phyloP scores from a whole-genome alignment of 2,329 filamentous ascomycete species.

The Nemania sp. region DNA sequence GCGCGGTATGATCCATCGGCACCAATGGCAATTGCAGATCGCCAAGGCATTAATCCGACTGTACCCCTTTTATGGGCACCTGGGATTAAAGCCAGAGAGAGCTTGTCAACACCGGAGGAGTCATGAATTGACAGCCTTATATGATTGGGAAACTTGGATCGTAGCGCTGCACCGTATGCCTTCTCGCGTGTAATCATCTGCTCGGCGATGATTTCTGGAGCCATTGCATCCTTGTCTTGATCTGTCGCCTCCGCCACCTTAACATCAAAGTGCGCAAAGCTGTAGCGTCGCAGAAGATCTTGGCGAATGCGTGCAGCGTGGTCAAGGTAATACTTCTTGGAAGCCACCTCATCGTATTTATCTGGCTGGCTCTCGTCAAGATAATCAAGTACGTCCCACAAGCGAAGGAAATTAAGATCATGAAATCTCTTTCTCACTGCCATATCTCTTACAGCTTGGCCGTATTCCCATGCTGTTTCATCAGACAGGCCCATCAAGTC shows the following conservation, averaged over 20 bases:
- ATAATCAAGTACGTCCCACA: constrained; percentile 12
- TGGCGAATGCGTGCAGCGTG: constrained; percentile 10
- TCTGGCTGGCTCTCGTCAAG: not conserved
- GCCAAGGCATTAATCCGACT: constrained; percentile 18
- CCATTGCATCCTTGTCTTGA: constrained; percentile 1
- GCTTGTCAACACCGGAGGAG: constrained; percentile 3
- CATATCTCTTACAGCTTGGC: constrained; percentile 12
- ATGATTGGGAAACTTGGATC: not conserved
- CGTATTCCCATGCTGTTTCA: constrained; percentile 10
- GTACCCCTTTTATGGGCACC: not conserved
- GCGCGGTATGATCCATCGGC: constrained; percentile 14
- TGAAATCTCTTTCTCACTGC: not conserved
- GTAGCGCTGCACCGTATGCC: constrained; percentile 9
- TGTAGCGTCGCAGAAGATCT: constrained; percentile 5
- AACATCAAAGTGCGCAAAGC: constrained; percentile 5
- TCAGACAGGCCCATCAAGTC: constrained; percentile 9
- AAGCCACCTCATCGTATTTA: not conserved
- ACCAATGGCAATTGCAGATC: constrained; percentile 9
- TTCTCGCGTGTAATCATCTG: constrained; percentile 13
- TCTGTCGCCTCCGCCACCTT: not conserved
- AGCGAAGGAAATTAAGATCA: constrained; percentile 11
- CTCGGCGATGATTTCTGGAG: constrained; percentile 2
- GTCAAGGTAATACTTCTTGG: constrained; percentile 15
- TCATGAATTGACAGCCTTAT: constrained; percentile 14
- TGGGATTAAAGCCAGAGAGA: constrained; percentile 10